phyloP scores from a whole-genome alignment of 169 alveolate genomes.

The Plasmodium chabaudi region DNA sequence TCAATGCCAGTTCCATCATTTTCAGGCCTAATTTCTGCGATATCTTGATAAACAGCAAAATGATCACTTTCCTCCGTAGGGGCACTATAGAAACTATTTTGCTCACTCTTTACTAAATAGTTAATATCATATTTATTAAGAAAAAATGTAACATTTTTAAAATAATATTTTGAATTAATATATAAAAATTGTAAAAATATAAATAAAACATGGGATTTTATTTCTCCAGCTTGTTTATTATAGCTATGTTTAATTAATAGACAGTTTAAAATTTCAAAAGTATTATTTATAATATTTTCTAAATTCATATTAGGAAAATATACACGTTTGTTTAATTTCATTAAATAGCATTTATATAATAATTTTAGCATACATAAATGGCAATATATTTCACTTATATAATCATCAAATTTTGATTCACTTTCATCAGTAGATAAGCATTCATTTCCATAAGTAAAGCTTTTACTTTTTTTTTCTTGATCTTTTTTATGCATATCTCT shows the following conservation, averaged over 20 bases:
- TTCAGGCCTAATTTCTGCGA: not conserved
- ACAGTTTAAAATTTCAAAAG: slow-evolving; percentile 30
- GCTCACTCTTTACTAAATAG: slow-evolving; percentile 41
- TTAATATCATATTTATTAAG: slow-evolving; percentile 54
- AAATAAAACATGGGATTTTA: slow-evolving; percentile 22
- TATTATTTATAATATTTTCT: slow-evolving; percentile 22
- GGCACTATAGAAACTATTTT: not conserved
- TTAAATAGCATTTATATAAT: slow-evolving; percentile 43
- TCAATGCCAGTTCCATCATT: not conserved
- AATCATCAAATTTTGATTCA: slow-evolving; percentile 5
- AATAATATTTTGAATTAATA: slow-evolving; percentile 64
- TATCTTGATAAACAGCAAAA: not conserved
- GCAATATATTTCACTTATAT: slow-evolving; percentile 21
- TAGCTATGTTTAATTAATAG: slow-evolving; percentile 56
- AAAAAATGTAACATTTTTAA: slow-evolving; percentile 37
- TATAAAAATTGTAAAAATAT: slow-evolving; percentile 49
- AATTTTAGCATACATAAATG: slow-evolving; percentile 58
- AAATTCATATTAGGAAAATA: slow-evolving; percentile 30
- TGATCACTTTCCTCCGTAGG: not conserved
- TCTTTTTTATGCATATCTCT: not conserved
- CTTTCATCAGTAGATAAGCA: too few relatives aligned
- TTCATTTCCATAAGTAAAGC: not conserved
- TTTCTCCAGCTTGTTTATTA: slow-evolving; percentile 18
- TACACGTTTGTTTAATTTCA: slow-evolving; percentile 20
- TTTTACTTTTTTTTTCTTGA: not conserved